Percentiles rank a stretch among this genome's conserved stretches.
Conservation (phyloP, 2,329 filamentous ascomycete species). For the Colletotrichum sublineola region DNA sequence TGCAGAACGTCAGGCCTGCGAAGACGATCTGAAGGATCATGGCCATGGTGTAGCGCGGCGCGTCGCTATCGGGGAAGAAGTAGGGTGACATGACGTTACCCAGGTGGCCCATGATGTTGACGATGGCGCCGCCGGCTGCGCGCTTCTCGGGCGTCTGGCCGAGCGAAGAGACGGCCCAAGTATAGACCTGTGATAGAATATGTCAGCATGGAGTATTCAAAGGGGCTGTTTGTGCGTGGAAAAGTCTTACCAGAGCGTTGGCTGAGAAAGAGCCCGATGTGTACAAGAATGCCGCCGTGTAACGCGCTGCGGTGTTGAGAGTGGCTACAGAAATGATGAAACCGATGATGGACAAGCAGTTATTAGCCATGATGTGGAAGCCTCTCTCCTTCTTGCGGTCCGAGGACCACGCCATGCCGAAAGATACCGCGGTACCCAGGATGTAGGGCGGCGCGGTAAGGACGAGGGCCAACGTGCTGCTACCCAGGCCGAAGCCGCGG, state of each 20-base stretch:
- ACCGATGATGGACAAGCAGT: conserved; percentile 54
- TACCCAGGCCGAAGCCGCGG: conserved; percentile 48
- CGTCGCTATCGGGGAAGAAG: conserved; percentile 56
- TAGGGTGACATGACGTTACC: conserved; percentile 62
- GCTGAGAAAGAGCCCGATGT: conserved; percentile 54
- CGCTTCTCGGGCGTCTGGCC: conserved; percentile 60
- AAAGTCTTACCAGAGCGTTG: conserved; percentile 48
- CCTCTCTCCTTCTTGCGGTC: conserved; percentile 58
- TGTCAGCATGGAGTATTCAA: conserved; percentile 20
- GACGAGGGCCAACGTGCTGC: conserved; percentile 57
- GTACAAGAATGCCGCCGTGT: conserved; percentile 54
- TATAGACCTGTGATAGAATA: conserved; percentile 44
- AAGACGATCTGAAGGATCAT: conserved; percentile 48
- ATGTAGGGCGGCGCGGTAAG: conserved; percentile 63
- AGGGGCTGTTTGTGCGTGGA: not conserved
- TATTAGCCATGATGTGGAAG: conserved; percentile 56
- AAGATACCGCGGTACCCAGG: conserved; percentile 57
- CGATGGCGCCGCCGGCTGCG: conserved; percentile 56
- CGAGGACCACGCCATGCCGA: conserved; percentile 58
- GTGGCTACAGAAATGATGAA: conserved; percentile 53
- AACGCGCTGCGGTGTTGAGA: conserved; percentile 49
- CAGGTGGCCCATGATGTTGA: conserved; percentile 59
- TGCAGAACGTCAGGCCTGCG: conserved; percentile 29
- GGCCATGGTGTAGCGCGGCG: conserved; percentile 57
- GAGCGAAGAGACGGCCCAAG: conserved; percentile 57